Base-by-base conservation (phyloP, 805 yeast genomes). In the Isabelozyma pseudorhagii region DNA sequence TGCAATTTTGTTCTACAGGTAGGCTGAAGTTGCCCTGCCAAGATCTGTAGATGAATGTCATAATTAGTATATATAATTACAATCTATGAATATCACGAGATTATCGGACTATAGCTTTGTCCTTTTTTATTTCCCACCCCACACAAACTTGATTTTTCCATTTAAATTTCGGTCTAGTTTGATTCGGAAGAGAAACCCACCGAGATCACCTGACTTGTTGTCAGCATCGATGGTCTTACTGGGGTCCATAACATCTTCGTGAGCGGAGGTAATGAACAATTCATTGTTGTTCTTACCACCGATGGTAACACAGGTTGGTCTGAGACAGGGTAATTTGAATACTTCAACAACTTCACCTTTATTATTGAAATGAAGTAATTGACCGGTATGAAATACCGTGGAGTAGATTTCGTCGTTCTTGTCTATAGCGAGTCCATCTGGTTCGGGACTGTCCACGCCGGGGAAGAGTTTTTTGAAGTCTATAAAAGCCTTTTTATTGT, bases 361-460 rank as follows among this genome's bases (percentile, higher is more conserved):
- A 1, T 68, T 45, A 40, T 80, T 69, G 52, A 80, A 75, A 57
- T 83, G 81, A 43, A 84, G 75, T 8, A 90, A 82, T 18, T 78
- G 62, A 40, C 71, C 63, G 1, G 86, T 77, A 27, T 83, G 77
- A 81, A 85, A 90, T 10, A 87, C 80, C 1, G 96, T 87, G 5
- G 83, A 72, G 67, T 79, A 87, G 39, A 91, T 61, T 46, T 79
- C 73, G 8, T 82, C 84, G 34, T 73, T 65, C 3, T 66, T 66
- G 40, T 87, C 81, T 54, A 87, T 67, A 25, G 84, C 72, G 54
- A 87, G 75, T 17, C 97, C 97, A 64, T 91, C 97, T 0, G 97
- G 97, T 56, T 83, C 94, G 8, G 84, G 50, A 39, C 49, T 40
- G 42, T 61, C 18, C 39, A 40, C 46, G 48, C 83, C 84, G 17